Evolutionary conservation across 306 rosid genomes (phyloP).

Genomic region (Bauhinia variegata): DNA sequence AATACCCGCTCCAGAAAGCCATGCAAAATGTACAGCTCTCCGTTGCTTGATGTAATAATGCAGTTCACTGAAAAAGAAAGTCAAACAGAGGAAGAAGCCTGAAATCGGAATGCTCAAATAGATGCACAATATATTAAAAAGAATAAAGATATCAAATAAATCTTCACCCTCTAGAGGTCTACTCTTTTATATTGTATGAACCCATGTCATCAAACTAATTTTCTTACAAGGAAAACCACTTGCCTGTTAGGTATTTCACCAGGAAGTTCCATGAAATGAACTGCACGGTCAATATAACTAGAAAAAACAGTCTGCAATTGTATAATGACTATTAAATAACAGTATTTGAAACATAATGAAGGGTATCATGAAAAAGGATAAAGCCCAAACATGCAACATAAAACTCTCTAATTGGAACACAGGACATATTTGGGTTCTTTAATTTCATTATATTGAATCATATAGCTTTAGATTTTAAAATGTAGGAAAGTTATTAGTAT

Average conservation of each 20-base stretch:
- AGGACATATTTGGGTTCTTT: neutral
- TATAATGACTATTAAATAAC: slow-evolving; percentile 33
- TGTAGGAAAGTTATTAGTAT: slow-evolving; percentile 17
- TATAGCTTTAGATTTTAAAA: neutral
- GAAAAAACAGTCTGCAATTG: slow-evolving; percentile 75
- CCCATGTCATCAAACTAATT: neutral
- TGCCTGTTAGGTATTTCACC: slow-evolving; percentile 95
- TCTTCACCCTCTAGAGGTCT: slow-evolving; percentile 13
- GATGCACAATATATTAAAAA: slow-evolving; percentile 17
- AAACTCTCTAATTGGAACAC: slow-evolving; percentile 1
- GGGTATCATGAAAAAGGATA: slow-evolving; percentile 13
- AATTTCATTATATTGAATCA: slow-evolving; percentile 10
- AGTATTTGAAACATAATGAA: slow-evolving; percentile 29
- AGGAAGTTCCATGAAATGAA: slow-evolving; percentile 98
- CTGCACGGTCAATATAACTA: slow-evolving; percentile 78
- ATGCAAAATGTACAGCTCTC: slow-evolving; percentile 95
- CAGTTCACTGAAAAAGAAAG: slow-evolving; percentile 71
- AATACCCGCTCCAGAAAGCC: slow-evolving; percentile 99
- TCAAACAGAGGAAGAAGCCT: slow-evolving; percentile 29
- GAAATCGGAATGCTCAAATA: slow-evolving; percentile 15
- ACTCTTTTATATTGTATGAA: slow-evolving; percentile 21
- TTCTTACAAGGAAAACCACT: slow-evolving; percentile 30
- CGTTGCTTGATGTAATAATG: slow-evolving; percentile 94
- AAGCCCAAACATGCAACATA: slow-evolving; percentile 18
- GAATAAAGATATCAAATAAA: neutral